Base-by-base conservation (phyloP, 108 stramenopile genomes). In the Conticribra guillardii region DNA sequence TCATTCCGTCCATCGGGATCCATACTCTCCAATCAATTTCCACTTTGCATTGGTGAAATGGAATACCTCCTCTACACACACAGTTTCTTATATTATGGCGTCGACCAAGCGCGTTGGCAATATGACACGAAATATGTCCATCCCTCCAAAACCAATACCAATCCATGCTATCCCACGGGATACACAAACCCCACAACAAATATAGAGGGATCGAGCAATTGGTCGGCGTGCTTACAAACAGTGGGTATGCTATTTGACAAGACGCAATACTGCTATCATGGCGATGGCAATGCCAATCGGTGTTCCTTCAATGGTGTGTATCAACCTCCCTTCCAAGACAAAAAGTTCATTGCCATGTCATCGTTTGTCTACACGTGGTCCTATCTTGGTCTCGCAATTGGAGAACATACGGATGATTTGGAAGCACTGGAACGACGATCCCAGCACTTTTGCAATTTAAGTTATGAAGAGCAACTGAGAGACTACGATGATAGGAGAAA, bases 21-120 rank as follows among this genome's bases (percentile, higher is more conserved):
- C 81, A 69, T 93, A 95, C 69, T 90, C 89, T 37, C 79, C 84
- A 73, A 67, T 79, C 44, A 86, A 84, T 73, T 65, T 91, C 41
- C 96, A 87, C 86, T 98, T 45, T 93, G 93, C 64, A 82, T 98
- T 32, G 95, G 94, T 28, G 74, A 82, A 50, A 69, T 80, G 54
- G 87, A 93, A 61, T 93, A 96, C 61, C 89, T 88, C 80, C 50
- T 98, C 15, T 98, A 96, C 69, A 85, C 95, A 2, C 94, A 95
- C 66, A 91, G 89, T 21, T 97, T 91, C 79, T 79, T 97, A 26
- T 89, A 93, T 69, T 98, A 85, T 62, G 97, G 97, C 11, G 79
- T 93, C 16, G 92, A 94, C 55, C 78, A 85, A 57, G 92, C 87
- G 11, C 60, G 72, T n/a, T 46, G 71, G 24, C 77, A 82, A 27